phyloP scores from a whole-genome alignment of 495 filamentous ascomycete genomes.

The Elaphomyces granulatus region DNA sequence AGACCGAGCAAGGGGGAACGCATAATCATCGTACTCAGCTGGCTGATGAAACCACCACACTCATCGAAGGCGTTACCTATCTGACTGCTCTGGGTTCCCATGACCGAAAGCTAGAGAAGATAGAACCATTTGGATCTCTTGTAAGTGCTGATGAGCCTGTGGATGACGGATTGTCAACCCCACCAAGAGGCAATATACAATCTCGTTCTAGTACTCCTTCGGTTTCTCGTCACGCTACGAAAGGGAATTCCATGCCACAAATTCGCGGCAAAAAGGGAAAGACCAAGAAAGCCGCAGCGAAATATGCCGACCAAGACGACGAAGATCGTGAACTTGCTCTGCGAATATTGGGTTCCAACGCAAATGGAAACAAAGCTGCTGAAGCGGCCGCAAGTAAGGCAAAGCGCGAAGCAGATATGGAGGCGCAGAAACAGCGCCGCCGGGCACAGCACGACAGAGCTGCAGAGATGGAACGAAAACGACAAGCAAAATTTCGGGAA shows the following conservation, averaged over 20 bases:
- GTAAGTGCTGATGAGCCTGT: no score
- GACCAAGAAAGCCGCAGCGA: slow-evolving; percentile 71
- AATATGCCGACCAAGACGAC: slow-evolving; percentile 91
- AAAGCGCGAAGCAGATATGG: slow-evolving; percentile 44
- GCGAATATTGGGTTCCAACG: slow-evolving; percentile 60
- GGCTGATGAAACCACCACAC: neutral
- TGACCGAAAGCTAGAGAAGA: slow-evolving; percentile 34
- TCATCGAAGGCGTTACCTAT: slow-evolving; percentile 10
- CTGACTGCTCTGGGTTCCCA: slow-evolving; percentile 39
- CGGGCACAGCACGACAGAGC: slow-evolving; percentile 64
- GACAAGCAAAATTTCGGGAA: slow-evolving; percentile 41
- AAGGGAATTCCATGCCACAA: slow-evolving; percentile 12
- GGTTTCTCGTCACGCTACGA: slow-evolving; percentile 7
- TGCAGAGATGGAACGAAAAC: slow-evolving; percentile 43
- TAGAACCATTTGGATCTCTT: slow-evolving; percentile 17
- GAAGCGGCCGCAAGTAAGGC: slow-evolving; percentile 36
- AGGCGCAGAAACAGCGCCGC: slow-evolving; percentile 53
- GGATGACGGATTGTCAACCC: slow-evolving; percentile 4
- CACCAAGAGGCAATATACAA: slow-evolving; percentile 1
- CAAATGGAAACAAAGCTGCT: slow-evolving; percentile 34
- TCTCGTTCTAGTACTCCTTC: slow-evolving; percentile 1
- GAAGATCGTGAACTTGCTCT: slow-evolving; percentile 78
- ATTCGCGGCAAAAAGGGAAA: slow-evolving; percentile 76
- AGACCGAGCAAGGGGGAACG: slow-evolving; percentile 3
- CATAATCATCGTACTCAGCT: neutral